Conservation (phyloP, 345 rosid genomes). For the Eucalyptus brandiana region DNA sequence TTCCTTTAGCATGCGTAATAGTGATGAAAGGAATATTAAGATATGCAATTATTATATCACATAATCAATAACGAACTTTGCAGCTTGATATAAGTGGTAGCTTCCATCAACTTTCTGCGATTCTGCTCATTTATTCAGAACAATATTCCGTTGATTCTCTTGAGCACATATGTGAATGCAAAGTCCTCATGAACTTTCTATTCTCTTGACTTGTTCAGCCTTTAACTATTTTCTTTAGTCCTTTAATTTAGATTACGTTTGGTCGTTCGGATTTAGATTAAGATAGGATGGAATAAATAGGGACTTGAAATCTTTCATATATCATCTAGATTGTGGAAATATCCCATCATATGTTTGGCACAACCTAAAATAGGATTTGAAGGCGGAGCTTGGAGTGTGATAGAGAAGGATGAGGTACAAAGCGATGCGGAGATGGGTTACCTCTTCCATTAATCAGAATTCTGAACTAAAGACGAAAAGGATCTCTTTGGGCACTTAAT, state of each 20-base stretch:
- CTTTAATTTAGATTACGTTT: too few relatives aligned
- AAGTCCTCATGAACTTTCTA: background rate
- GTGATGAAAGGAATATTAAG: background rate
- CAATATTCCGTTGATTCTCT: background rate
- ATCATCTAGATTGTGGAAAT: background rate
- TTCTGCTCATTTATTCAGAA: background rate
- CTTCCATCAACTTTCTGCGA: background rate
- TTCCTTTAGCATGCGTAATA: background rate
- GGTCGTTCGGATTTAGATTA: fast-evolving
- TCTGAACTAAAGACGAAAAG: fast-evolving
- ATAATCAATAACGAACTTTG: background rate
- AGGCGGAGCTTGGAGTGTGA: background rate
- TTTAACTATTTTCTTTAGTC: background rate
- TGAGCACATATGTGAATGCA: background rate
- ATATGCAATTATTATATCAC: background rate
- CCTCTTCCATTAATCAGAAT: background rate
- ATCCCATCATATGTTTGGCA: background rate
- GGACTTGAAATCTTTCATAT: background rate
- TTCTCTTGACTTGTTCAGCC: background rate
- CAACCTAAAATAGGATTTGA: background rate
- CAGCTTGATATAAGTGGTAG: background rate
- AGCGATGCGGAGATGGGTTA: background rate
- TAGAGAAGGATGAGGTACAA: background rate
- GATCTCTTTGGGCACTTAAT: background rate
- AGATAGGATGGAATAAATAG: too few relatives aligned